A percentile compares a stretch with the other conserved stretches of the same genome.
Conservation (phyloP, 164 flowering plant genomes). For the Paratinospora sagittata region DNA sequence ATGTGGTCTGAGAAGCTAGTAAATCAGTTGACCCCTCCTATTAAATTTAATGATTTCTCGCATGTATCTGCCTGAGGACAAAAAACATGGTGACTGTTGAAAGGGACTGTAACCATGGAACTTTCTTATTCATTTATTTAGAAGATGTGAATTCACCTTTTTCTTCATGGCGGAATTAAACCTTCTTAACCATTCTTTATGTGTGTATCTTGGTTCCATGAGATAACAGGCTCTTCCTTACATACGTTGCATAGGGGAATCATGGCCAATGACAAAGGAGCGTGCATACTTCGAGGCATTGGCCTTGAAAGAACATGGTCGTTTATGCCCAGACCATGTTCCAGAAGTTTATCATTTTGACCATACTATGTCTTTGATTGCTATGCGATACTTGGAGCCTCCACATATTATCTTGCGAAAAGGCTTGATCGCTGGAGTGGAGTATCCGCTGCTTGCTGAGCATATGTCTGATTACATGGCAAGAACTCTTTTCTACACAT, state of each 20-base stretch:
- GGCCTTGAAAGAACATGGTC: slow-evolving; percentile 61
- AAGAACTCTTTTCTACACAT: slow-evolving; percentile 69
- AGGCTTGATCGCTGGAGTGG: slow-evolving; percentile 83
- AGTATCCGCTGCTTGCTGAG: slow-evolving; percentile 82
- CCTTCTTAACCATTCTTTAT: not conserved
- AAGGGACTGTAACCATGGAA: not conserved
- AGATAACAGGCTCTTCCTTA: slow-evolving; percentile 76
- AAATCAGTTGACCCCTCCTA: not conserved
- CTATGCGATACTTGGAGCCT: slow-evolving; percentile 91
- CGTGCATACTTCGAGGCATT: slow-evolving; percentile 89
- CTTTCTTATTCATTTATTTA: not conserved
- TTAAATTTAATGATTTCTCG: not conserved
- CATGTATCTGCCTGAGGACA: not conserved
- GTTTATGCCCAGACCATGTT: slow-evolving; percentile 71
- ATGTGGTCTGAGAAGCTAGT: not conserved
- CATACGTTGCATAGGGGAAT: slow-evolving; percentile 88
- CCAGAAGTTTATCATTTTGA: slow-evolving; percentile 96
- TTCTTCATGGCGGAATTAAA: not conserved
- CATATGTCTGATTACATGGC: slow-evolving; percentile 86
- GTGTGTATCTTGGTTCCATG: slow-evolving; percentile 1
- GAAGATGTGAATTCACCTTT: not conserved
- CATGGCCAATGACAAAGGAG: slow-evolving; percentile 96
- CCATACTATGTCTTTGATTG: slow-evolving; percentile 77
- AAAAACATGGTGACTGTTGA: not conserved
- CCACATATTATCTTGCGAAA: slow-evolving; percentile 92